Percentiles rank a stretch among this genome's conserved stretches.
These are phyloP conservation scores for Debaryomyces sp. DNA, from an alignment of 1,139 yeast species.

Conservation along the genomic window DNA sequence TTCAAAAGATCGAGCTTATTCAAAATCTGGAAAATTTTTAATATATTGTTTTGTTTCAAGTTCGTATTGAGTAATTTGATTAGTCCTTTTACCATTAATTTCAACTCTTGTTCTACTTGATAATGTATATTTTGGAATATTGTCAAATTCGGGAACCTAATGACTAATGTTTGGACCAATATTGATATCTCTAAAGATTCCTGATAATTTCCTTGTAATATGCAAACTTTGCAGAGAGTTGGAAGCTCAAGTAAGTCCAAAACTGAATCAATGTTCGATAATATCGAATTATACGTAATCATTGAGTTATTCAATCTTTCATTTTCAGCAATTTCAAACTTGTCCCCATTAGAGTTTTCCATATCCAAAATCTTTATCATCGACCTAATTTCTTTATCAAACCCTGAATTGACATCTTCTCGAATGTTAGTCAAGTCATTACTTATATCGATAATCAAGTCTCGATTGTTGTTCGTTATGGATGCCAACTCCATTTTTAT, in stretches of 20 bases:
- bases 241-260: slow-evolving; percentile 85
- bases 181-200: slow-evolving; percentile 83
- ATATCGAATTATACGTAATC: slow-evolving; percentile 36
- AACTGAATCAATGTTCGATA: slow-evolving; percentile 69
- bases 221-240: slow-evolving; percentile 78
- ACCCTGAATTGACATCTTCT: slow-evolving; percentile 23
- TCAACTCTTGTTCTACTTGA: slow-evolving; percentile 60
- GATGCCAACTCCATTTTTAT: slow-evolving; percentile 34
- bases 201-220: slow-evolving; percentile 82
- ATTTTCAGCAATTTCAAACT: slow-evolving; percentile 11
- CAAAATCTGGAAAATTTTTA: slow-evolving; percentile 77
- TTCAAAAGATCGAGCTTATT: slow-evolving; percentile 55
- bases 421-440: slow-evolving; percentile 31
- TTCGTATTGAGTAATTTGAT: slow-evolving; percentile 73
- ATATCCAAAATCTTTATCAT: slow-evolving; percentile 19
- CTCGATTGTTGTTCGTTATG: slow-evolving; percentile 41
- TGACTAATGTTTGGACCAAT: slow-evolving; percentile 64
- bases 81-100: slow-evolving; percentile 67
- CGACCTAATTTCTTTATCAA: slow-evolving; percentile 24
- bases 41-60: slow-evolving; percentile 72
- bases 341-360: slow-evolving; percentile 4
- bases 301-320: slow-evolving; percentile 28
- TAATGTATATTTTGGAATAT: slow-evolving; percentile 58
- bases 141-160: slow-evolving; percentile 66
- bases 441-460: slow-evolving; percentile 42